phyloP scores from a whole-genome alignment of 345 rosid genomes.

The Melaleuca quinquenervia region DNA sequence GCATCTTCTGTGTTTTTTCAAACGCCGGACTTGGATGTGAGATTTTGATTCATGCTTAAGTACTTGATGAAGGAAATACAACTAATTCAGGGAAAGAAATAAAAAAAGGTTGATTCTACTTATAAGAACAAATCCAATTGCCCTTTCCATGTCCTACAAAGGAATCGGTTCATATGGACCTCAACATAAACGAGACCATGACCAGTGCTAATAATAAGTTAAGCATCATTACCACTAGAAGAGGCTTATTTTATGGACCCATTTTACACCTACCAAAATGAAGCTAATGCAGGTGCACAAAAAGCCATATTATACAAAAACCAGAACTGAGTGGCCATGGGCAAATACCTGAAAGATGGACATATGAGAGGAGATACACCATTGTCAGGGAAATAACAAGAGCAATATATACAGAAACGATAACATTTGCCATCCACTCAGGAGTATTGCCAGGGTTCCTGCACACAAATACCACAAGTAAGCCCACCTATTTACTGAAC shows the following conservation, averaged over 20 bases:
- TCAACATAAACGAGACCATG: not conserved
- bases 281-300: not conserved
- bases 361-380: slow-evolving; percentile 75
- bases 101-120: not conserved
- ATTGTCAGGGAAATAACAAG: slow-evolving; percentile 53
- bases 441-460: slow-evolving; percentile 84
- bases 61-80: not conserved
- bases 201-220: not conserved
- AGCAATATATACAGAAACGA: slow-evolving; percentile 51
- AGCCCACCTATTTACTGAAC: not conserved
- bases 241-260: not conserved
- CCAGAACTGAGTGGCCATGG: slow-evolving; percentile 3
- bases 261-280: not conserved
- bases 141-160: not conserved
- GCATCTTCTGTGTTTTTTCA: not conserved
- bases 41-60: not conserved
- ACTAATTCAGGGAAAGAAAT: not conserved
- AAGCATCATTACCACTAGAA: not conserved
- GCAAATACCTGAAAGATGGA: slow-evolving; percentile 72
- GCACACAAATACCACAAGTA: slow-evolving; percentile 5
- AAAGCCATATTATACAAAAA: not conserved
- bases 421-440: slow-evolving; percentile 70
- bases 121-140: not conserved
- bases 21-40: not conserved
- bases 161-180: not conserved